phyloP scores from a whole-genome alignment of 768 basidiomycete genomes.

The Leccinum barrowsii region DNA sequence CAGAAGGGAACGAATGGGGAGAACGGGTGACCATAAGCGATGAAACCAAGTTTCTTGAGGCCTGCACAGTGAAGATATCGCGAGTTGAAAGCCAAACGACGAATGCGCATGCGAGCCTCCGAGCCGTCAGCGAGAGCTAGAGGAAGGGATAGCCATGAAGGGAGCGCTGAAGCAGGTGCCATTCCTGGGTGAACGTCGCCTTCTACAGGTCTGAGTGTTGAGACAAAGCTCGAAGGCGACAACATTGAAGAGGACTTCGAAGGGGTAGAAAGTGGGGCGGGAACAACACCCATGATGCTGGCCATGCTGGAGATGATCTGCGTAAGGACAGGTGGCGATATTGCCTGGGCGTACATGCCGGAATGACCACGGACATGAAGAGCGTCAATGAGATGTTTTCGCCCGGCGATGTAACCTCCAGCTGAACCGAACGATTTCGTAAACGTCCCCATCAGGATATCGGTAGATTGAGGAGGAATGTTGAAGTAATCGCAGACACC shows the following conservation, averaged over 20 bases:
- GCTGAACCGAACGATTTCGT: constrained; percentile 94
- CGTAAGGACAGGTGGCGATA: constrained; percentile 86
- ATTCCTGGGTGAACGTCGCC: constrained; percentile 63
- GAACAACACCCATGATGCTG: constrained; percentile 87
- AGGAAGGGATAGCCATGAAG: constrained; percentile 77
- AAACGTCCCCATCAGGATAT: constrained; percentile 98
- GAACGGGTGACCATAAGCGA: constrained; percentile 87
- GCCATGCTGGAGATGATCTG: constrained; percentile 93
- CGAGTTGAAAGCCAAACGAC: constrained; percentile 59
- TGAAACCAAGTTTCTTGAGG: constrained; percentile 90
- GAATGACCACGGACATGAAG: constrained; percentile 81
- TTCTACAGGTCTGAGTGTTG: constrained; percentile 32
- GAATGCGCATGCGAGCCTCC: constrained; percentile 80
- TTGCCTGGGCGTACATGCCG: constrained; percentile 83
- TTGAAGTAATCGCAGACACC: constrained; percentile 95
- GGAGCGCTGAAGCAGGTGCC: constrained; percentile 60
- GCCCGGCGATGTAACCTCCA: constrained; percentile 92
- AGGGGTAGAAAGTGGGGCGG: constrained; percentile 30
- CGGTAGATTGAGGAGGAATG: constrained; percentile 73
- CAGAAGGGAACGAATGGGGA: constrained; percentile 89
- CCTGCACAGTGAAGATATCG: constrained; percentile 80
- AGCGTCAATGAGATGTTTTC: constrained; percentile 72
- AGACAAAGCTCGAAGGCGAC: constrained; percentile 30
- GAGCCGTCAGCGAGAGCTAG: constrained; percentile 70
- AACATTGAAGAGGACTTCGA: constrained; percentile 25